phyloP scores from a whole-genome alignment of 768 basidiomycete genomes.

The Gloeostereum incarnatum region DNA sequence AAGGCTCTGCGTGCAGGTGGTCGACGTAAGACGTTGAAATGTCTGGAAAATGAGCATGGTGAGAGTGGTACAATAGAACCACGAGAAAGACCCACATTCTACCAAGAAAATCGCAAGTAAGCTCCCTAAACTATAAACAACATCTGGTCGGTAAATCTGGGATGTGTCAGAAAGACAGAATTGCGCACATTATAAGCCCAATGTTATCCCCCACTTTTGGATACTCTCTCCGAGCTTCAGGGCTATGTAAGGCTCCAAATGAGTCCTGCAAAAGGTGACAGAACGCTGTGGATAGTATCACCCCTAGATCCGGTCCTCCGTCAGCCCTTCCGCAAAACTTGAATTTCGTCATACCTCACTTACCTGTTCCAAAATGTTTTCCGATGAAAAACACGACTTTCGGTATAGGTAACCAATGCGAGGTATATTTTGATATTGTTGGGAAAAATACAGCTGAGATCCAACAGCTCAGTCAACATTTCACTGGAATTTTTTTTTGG shows the following conservation, averaged over 20 bases:
- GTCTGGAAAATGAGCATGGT: slow-evolving; percentile 30
- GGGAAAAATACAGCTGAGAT: slow-evolving; percentile 65
- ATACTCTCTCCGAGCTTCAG: slow-evolving; percentile 34
- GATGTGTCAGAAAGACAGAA: background rate
- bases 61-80: background rate
- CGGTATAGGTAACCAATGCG: slow-evolving; percentile 46
- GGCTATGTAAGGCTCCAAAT: slow-evolving; percentile 47
- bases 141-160: slow-evolving; percentile 2
- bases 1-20: slow-evolving; percentile 52
- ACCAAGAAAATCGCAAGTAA: slow-evolving; percentile 66
- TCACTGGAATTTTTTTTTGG: background rate
- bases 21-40: slow-evolving; percentile 71
- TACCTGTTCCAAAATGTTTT: slow-evolving; percentile 79
- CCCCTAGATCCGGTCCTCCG: no score
- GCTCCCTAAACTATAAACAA: slow-evolving; percentile 40
- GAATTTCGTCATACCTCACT: slow-evolving; percentile 1
- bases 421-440: slow-evolving; percentile 43
- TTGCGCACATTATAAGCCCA: slow-evolving; percentile 65
- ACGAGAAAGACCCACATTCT: slow-evolving; percentile 50
- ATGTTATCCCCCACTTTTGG: slow-evolving; percentile 44
- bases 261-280: slow-evolving; percentile 75
- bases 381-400: slow-evolving; percentile 72
- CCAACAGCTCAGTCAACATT: background rate
- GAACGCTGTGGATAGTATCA: slow-evolving; percentile 77
- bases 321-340: slow-evolving; percentile 1